Evolutionary conservation across 164 flowering plant genomes (phyloP).

Genomic region (Santalum album): DNA sequence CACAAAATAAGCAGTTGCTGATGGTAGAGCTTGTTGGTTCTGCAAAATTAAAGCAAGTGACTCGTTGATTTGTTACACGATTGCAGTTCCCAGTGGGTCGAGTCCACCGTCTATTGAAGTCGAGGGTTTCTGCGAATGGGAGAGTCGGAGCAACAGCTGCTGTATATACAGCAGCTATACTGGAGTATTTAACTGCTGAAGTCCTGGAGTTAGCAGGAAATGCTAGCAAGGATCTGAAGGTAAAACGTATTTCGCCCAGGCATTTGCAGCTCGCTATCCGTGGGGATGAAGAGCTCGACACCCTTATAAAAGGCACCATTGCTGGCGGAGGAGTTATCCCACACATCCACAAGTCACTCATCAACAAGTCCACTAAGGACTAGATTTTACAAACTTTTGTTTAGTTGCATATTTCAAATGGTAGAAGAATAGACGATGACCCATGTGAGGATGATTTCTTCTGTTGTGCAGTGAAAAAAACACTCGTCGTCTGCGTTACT

Average conservation of each 20-base stretch:
- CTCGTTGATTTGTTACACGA: too few relatives aligned
- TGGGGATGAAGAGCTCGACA: conserved; percentile 32
- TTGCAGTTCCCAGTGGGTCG: conserved; percentile 33
- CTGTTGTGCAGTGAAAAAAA: background rate
- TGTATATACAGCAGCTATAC: conserved; percentile 30
- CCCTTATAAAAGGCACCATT: conserved; percentile 32
- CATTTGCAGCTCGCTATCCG: conserved; percentile 35
- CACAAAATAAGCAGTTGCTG: too few relatives aligned
- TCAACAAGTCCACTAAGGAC: conserved; percentile 29
- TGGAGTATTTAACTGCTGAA: conserved; percentile 33
- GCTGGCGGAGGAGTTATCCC: conserved; percentile 40
- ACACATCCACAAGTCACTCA: conserved; percentile 35
- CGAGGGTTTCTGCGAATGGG: conserved; percentile 28
- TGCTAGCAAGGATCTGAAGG: conserved; percentile 36
- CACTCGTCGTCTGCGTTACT: background rate
- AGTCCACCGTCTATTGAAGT: conserved; percentile 29
- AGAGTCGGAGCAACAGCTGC: conserved; percentile 36
- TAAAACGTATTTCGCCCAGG: conserved; percentile 31
- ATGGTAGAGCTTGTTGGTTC: too few relatives aligned
- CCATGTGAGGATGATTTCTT: background rate
- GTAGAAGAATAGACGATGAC: background rate
- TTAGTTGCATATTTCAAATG: background rate
- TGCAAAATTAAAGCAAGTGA: too few relatives aligned
- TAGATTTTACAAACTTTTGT: conserved; percentile 4
- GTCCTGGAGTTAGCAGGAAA: conserved; percentile 35